Evolutionary conservation across 2,329 filamentous ascomycete genomes (phyloP), one percentile per base, ranked within the genome.

Genomic region (Verticillium longisporum): DNA sequence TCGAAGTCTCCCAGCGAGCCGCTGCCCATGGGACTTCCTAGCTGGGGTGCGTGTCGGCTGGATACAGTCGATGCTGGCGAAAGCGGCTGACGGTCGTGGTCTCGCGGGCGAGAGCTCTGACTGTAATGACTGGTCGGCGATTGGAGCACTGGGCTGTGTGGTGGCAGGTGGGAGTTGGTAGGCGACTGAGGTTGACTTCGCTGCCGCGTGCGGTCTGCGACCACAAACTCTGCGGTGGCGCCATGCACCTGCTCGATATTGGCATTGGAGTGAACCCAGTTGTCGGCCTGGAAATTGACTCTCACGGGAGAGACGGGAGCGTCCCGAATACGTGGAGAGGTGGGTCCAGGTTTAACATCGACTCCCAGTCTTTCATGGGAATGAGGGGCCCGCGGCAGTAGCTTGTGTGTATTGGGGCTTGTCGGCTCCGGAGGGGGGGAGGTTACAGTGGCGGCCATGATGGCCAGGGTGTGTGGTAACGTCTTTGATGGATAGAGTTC

Each of bases 281-380:
- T 77, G 53, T 83, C 81, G 31, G 77, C 72, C 57, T 81, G 80
- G 60, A 83, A 79, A 67, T 82, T 84, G 60, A 86, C 77, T 61
- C 75, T 78, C 61, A 84, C 82, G 18, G 85, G 83, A 50, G 84
- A 86, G 33, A 80, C 75, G 34, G 84, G 83, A 15, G 78, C 77
- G 58, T 81, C 78, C 63, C 79, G 78, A 62, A 85, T 73, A 62
- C 77, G 75, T 31, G 80, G 76, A 21, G 77, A 76, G 58, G 75
- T 75, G 45, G 69, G 32, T 14, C 41, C 57, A 21, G 57, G 58
- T 41, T 61, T 63, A 64, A 73, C 72, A 60, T 72, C 70, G 63
- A 70, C 69, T 18, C 41, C 50, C n/a, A 64, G 55, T 31, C 72
- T 70, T 6, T 72, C 71, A 11, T 72, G 70, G 5, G 75, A 73